Evolutionary conservation across 805 yeast genomes (phyloP).

Genomic region (Spathaspora arborariae): DNA sequence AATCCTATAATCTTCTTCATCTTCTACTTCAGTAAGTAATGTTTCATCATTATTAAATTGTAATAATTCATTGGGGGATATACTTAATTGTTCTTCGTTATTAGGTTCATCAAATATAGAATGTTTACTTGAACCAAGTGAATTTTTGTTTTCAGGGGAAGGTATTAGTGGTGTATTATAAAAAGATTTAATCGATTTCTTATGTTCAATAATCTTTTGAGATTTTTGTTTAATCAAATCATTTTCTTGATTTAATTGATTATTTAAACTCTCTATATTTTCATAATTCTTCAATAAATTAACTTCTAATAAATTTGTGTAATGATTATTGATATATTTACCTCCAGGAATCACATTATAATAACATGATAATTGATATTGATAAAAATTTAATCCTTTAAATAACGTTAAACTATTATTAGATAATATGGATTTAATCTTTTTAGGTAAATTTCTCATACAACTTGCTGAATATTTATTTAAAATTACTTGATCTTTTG

Average conservation of each 20-base stretch:
- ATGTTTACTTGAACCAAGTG: conserved; percentile 4
- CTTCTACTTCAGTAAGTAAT: conserved; percentile 2
- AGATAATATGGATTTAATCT: conserved; percentile 31
- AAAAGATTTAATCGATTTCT: conserved; percentile 19
- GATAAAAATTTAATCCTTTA: conserved; percentile 30
- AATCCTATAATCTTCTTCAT: conserved; percentile 19
- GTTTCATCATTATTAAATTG: conserved; percentile 2
- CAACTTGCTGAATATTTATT: conserved; percentile 20
- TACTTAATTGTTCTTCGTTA: conserved; percentile 2
- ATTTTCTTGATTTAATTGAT: conserved; percentile 26
- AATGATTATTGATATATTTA: conserved; percentile 32
- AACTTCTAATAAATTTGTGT: conserved; percentile 28
- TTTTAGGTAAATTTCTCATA: conserved; percentile 28
- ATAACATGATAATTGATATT: conserved; percentile 40
- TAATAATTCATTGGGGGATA: conserved; percentile 8
- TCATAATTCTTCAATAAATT: conserved; percentile 38
- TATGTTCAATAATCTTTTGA: conserved; percentile 21
- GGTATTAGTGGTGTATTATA: not conserved
- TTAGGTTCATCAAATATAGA: conserved; percentile 7
- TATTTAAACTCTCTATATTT: conserved; percentile 25
- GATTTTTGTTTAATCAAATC: conserved; percentile 18
- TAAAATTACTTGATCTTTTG: conserved; percentile 16
- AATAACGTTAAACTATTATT: conserved; percentile 29
- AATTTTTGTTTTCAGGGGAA: not conserved
- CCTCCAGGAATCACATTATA: conserved; percentile 29